These are phyloP conservation scores for Cornus florida DNA, from an alignment of 148 eudicot genomes.

Conservation along the genomic window DNA sequence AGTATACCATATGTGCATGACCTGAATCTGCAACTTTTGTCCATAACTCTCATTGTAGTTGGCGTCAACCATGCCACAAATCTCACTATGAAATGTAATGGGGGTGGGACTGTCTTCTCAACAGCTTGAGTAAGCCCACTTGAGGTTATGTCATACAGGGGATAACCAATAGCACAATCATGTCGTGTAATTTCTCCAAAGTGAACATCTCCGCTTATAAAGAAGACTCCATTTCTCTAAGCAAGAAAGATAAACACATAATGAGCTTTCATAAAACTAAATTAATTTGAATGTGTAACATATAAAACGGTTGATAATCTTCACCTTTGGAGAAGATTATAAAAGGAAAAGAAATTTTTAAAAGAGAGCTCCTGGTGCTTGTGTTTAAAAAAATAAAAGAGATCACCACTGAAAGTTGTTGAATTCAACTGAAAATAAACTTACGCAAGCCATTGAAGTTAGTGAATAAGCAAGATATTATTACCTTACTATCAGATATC, in stretches of 20 bases:
- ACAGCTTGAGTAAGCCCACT: constrained; percentile 78
- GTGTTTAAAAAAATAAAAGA: neutral
- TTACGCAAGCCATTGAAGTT: neutral
- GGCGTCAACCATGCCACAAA: constrained; percentile 60
- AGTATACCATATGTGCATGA: constrained; percentile 67
- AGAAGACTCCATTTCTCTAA: constrained; percentile 61
- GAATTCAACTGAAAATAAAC: neutral
- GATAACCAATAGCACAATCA: constrained; percentile 65
- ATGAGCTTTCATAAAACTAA: neutral
- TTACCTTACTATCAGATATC: constrained; percentile 67
- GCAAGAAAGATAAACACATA: constrained; percentile 5
- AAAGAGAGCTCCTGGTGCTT: neutral
- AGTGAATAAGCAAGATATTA: constrained; percentile 7
- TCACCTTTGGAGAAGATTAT: neutral
- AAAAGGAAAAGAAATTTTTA: neutral
- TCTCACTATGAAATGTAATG: constrained; percentile 45
- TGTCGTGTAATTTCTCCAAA: constrained; percentile 63
- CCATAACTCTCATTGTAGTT: constrained; percentile 50
- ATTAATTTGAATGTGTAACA: neutral
- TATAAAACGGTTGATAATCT: neutral
- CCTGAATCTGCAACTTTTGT: constrained; percentile 51
- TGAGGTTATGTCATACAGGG: constrained; percentile 67
- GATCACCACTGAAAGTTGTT: neutral
- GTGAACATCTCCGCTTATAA: constrained; percentile 80
- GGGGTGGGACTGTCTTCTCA: constrained; percentile 50